These are phyloP conservation scores for Ophiostoma sp. DNA, from an alignment of 2,329 filamentous ascomycete species.

Conservation along the genomic window DNA sequence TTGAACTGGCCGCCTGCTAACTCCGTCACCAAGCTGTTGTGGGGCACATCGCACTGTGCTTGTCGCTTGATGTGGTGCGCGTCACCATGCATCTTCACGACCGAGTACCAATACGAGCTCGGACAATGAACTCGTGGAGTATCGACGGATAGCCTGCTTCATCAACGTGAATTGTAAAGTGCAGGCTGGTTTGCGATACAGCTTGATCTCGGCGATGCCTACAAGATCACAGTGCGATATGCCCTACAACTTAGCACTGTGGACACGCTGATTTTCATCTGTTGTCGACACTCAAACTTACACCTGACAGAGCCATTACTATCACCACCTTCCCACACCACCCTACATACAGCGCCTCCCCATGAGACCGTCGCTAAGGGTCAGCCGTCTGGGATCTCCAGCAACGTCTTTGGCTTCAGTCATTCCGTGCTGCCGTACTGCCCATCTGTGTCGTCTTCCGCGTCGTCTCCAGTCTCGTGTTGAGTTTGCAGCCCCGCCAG, in stretches of 20 bases:
- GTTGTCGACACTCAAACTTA: not conserved
- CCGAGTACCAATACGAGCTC: too few species aligned
- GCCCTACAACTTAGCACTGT: not conserved
- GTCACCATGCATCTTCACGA: too few species aligned
- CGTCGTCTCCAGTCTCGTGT: not conserved
- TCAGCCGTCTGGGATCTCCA: not conserved
- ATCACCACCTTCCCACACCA: not conserved
- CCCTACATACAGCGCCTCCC: not conserved
- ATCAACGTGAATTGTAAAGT: too few species aligned
- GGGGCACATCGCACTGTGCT: conserved; percentile 9
- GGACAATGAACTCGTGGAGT: too few species aligned
- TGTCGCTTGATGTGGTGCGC: not conserved
- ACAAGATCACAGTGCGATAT: not conserved
- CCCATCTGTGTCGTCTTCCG: not conserved
- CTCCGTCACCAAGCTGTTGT: conserved; percentile 1
- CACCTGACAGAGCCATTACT: not conserved
- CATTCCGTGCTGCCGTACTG: not conserved
- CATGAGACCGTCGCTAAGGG: not conserved
- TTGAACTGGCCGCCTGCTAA: not conserved
- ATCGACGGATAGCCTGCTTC: too few species aligned
- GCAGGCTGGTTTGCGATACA: too few species aligned
- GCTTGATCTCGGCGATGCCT: too few species aligned
- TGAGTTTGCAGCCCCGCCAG: not conserved
- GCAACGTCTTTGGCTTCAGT: not conserved
- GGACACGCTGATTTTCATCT: not conserved